Conservation (phyloP, 345 rosid genomes). For the Populus deltoides region DNA sequence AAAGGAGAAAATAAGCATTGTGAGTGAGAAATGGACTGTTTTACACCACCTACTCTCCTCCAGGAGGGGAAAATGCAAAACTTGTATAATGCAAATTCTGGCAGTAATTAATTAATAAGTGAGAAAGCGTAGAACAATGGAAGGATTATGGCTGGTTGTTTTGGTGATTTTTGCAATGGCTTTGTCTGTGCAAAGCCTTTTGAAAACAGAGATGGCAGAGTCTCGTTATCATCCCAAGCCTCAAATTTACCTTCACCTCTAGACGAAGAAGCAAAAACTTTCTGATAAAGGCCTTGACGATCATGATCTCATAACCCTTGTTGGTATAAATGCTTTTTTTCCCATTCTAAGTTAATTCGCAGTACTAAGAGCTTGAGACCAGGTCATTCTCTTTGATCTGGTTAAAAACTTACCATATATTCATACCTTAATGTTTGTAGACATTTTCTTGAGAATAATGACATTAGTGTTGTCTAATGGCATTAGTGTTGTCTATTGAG, state of each 20-base stretch:
- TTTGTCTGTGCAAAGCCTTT: conserved; percentile 27
- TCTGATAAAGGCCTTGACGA: conserved; percentile 56
- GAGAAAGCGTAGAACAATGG: conserved; percentile 9
- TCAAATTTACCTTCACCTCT: conserved; percentile 58
- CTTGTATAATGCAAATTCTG: not conserved
- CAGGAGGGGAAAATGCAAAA: not conserved
- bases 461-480: no score
- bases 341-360: no score
- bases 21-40: not conserved
- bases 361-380: no score
- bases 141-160: conserved; percentile 6
- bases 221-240: conserved; percentile 49
- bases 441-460: no score
- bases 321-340: conserved; percentile 31
- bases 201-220: conserved; percentile 61
- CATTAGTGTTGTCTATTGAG: no score
- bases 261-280: conserved; percentile 62
- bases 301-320: conserved; percentile 66
- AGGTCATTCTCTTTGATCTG: no score
- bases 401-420: no score
- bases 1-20: not conserved
- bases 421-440: no score
- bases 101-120: not conserved
- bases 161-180: conserved; percentile 14
- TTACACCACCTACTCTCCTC: not conserved